Evolutionary conservation across 176 grass and related monocot species (phyloP), one percentile per base, ranked within the genome.

Genomic region (Juncus inflexus): DNA sequence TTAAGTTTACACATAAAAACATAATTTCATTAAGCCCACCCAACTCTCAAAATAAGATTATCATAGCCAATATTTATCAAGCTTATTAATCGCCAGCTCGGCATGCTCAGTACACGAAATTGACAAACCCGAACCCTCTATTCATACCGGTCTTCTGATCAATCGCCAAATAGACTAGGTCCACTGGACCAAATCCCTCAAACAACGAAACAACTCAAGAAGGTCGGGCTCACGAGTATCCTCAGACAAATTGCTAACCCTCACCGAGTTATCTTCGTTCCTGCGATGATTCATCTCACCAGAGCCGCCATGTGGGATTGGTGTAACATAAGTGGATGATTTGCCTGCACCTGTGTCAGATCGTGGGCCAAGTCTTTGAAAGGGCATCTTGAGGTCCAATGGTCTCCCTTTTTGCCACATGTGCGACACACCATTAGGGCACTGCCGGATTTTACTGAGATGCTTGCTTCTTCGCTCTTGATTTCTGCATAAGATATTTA

Each of bases 371-470:
- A 74, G 36, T 90, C 83, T 83, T 95, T 90, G 80, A 81, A 84
- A 54, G 90, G 83, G 75, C 86, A 90, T 57, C 81, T 90, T 8
- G 83, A 86, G 40, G 80, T 95, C 83, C 90, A 90, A 53, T 95
- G 90, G 41, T 90, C 90, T 15, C 90, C 90, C 50, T 95, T 95
- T 55, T 84, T 90, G 9, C 83, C 80, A 38, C 86, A 95, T 50
- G 80, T 81, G 59, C 90, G 85, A 83, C 86, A 95, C 51, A 84
- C 54, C 83, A 95, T 95, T 65, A 95, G 90, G 77, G 83, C 71
- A 51, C 83, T 49, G 55, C 90, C 83, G 19, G 60, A 81, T 52
- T 79, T 75, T 15, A 61, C 76, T 66, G 80, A 76, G 37, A 63
- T 14, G 66, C 40, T 79, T 59, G 83, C 61, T 79, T 86, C 90